phyloP scores from a whole-genome alignment of 1,139 yeast species.

The Protomyces arabidopsidicola region DNA sequence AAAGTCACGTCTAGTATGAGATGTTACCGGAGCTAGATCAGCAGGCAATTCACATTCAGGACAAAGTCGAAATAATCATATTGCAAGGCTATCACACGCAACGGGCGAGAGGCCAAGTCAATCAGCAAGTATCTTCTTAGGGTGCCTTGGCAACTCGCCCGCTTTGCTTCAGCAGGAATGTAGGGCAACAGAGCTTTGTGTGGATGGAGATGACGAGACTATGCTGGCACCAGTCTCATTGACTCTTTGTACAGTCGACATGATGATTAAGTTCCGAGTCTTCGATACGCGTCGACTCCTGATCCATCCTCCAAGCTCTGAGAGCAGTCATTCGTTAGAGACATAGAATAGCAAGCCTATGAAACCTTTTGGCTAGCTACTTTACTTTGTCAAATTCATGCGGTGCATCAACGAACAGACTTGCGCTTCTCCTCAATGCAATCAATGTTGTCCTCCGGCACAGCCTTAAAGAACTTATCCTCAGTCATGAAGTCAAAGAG shows the following conservation, averaged over 20 bases:
- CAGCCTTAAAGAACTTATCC: conserved; percentile 54
- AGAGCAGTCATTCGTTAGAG: background rate
- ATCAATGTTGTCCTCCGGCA: conserved; percentile 28
- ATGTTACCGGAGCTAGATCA: no score
- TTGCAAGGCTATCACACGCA: no score
- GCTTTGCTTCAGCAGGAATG: no score
- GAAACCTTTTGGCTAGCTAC: background rate
- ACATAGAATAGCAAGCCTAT: background rate
- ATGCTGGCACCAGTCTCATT: conserved; percentile 28
- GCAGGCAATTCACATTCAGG: no score
- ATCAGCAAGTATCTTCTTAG: no score
- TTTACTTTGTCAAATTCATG: background rate
- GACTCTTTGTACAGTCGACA: conserved; percentile 26
- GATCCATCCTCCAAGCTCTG: background rate
- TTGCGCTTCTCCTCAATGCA: conserved; percentile 31
- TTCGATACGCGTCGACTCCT: conserved; percentile 27
- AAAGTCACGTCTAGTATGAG: no score
- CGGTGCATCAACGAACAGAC: conserved; percentile 1
- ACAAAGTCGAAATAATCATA: no score
- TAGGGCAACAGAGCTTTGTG: background rate
- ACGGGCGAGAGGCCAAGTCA: no score
- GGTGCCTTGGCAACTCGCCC: no score
- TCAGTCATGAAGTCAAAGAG: conserved; percentile 72
- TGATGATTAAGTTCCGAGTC: conserved; percentile 24
- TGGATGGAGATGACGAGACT: conserved; percentile 11